These are phyloP conservation scores for Calonectria pseudoreteaudii DNA, from an alignment of 2,329 filamentous ascomycete genomes.

Conservation along the genomic window DNA sequence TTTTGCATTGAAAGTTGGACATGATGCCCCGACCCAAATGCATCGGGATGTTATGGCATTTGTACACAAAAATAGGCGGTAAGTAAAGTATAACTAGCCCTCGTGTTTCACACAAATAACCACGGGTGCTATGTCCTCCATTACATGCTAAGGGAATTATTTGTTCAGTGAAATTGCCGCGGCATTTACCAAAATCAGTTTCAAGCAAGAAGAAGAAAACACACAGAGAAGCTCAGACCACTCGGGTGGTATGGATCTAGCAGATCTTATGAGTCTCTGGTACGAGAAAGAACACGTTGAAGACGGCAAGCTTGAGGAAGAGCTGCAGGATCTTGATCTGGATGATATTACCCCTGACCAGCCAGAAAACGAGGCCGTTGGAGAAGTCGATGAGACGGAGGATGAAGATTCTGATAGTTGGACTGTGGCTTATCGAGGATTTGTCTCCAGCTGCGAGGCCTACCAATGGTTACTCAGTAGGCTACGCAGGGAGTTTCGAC, in stretches of 20 bases:
- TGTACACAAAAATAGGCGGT: conserved; percentile 8
- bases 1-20: conserved; percentile 8
- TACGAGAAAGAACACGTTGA: neutral
- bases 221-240: neutral
- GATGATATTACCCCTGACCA: neutral
- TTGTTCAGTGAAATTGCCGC: neutral
- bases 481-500: neutral
- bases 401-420: neutral
- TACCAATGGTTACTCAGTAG: conserved; percentile 12
- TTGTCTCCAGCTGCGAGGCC: neutral
- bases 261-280: conserved; percentile 5
- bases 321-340: neutral
- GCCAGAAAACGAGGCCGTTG: neutral
- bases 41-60: conserved; percentile 12
- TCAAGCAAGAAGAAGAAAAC: neutral
- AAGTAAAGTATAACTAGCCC: neutral
- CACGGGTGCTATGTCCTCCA: no score
- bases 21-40: neutral
- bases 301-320: neutral
- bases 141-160: neutral
- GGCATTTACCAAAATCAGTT: neutral
- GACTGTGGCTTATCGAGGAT: neutral
- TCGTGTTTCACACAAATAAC: neutral
- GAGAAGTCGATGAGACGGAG: neutral
- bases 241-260: neutral